Percentiles rank a stretch among this genome's conserved stretches.
These are phyloP conservation scores for Hypomontagnella monticulosa DNA, from an alignment of 495 filamentous ascomycete species.

Conservation along the genomic window DNA sequence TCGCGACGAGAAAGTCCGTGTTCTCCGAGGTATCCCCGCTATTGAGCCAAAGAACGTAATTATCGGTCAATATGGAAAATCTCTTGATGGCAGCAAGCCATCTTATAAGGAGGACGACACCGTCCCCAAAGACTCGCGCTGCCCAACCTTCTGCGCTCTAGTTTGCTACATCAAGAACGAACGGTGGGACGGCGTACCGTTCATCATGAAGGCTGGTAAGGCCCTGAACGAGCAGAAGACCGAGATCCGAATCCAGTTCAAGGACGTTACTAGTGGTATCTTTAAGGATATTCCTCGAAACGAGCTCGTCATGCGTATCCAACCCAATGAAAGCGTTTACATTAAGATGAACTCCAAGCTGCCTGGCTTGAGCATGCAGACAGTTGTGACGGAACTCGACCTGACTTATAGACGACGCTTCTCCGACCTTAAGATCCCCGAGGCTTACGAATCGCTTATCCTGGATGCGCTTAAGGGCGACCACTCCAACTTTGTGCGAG, in stretches of 20 bases:
- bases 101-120: slow-evolving; percentile 99
- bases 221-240: slow-evolving; percentile 99
- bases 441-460: slow-evolving; percentile 98
- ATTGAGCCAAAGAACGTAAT: slow-evolving; percentile 99
- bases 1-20: slow-evolving; percentile 98
- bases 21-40: slow-evolving; percentile 89
- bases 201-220: slow-evolving; percentile 99
- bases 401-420: slow-evolving; percentile 98
- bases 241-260: slow-evolving; percentile 99
- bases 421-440: slow-evolving; percentile 98
- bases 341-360: slow-evolving; percentile 99
- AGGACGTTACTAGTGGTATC: slow-evolving; percentile 98
- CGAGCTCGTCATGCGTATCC: slow-evolving; percentile 98
- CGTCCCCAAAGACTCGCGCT: slow-evolving; percentile 95
- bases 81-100: slow-evolving; percentile 95
- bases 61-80: slow-evolving; percentile 98
- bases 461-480: slow-evolving; percentile 98
- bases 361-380: slow-evolving; percentile 99
- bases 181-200: slow-evolving; percentile 98
- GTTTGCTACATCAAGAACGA: slow-evolving; percentile 99
- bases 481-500: slow-evolving; percentile 99
- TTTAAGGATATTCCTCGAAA: slow-evolving; percentile 99
- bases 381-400: slow-evolving; percentile 97
- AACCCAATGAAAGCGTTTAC: slow-evolving; percentile 99
- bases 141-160: slow-evolving; percentile 97